These are phyloP conservation scores for Omphalea diandra DNA, from an alignment of 441 rosid species.

Conservation along the genomic window DNA sequence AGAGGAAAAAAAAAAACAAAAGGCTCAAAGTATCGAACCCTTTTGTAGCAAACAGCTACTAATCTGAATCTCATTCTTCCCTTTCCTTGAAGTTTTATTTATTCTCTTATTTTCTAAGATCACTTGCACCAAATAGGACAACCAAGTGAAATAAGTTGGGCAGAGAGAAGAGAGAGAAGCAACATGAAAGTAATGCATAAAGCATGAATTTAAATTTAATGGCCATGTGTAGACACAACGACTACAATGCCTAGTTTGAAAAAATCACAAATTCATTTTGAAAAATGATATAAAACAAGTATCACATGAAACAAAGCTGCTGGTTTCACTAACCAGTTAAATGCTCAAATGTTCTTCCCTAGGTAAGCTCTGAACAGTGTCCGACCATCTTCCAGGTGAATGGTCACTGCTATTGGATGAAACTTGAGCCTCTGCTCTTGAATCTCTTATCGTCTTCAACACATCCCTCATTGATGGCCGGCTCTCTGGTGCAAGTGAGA, in stretches of 20 bases:
- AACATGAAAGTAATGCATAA: too few relatives aligned
- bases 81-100: too few relatives aligned
- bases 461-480: slow-evolving; percentile 82
- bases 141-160: too few relatives aligned
- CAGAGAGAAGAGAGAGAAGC: too few relatives aligned
- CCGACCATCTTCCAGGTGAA: slow-evolving; percentile 90
- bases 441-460: slow-evolving; percentile 74
- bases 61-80: too few relatives aligned
- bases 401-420: slow-evolving; percentile 87
- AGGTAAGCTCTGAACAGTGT: slow-evolving; percentile 80
- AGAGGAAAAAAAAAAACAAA: too few relatives aligned
- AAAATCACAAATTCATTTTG: slow-evolving; percentile 36
- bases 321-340: slow-evolving; percentile 32
- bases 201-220: too few relatives aligned
- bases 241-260: slow-evolving; percentile 40
- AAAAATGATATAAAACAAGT: slow-evolving; percentile 26
- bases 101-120: too few relatives aligned
- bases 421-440: slow-evolving; percentile 73
- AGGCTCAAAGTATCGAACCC: too few relatives aligned
- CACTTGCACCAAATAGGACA: too few relatives aligned
- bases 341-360: slow-evolving; percentile 80
- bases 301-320: slow-evolving; percentile 11
- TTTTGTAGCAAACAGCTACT: too few relatives aligned
- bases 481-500: slow-evolving; percentile 55
- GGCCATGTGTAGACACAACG: too few relatives aligned